Conservation (phyloP, 345 rosid species). For the Conringia planisiliqua region DNA sequence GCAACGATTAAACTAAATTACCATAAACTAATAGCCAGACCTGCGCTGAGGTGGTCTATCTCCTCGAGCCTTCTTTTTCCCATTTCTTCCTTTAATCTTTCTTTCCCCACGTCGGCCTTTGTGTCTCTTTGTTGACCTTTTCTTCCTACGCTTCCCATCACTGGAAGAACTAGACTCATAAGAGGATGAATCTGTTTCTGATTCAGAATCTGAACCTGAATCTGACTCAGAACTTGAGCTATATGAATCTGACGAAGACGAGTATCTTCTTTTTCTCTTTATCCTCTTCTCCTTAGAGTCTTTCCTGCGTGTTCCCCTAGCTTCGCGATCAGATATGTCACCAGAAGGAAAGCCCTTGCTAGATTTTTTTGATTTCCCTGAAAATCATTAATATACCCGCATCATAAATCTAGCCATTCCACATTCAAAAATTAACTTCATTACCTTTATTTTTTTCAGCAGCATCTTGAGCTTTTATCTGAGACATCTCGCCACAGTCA, state of each 20-base stretch:
- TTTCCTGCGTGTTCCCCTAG: slow-evolving; percentile 46
- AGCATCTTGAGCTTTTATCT: slow-evolving; percentile 48
- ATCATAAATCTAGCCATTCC: slow-evolving; percentile 19
- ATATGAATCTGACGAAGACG: slow-evolving; percentile 68
- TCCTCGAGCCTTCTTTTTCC: slow-evolving; percentile 43
- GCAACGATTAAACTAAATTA: background rate
- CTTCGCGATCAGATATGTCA: slow-evolving; percentile 50
- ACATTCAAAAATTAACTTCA: background rate
- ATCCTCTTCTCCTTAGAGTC: slow-evolving; percentile 48
- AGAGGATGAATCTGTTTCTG: slow-evolving; percentile 47
- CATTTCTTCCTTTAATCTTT: slow-evolving; percentile 44
- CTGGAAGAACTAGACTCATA: slow-evolving; percentile 76
- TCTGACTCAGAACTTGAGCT: slow-evolving; percentile 65
- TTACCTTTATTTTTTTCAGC: slow-evolving; percentile 58
- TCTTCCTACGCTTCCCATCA: slow-evolving; percentile 66
- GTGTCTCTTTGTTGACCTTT: slow-evolving; percentile 49
- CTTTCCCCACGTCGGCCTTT: slow-evolving; percentile 43
- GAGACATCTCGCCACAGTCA: slow-evolving; percentile 64
- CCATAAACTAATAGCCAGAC: slow-evolving; percentile 12
- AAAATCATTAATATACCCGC: background rate
- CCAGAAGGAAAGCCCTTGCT: slow-evolving; percentile 47
- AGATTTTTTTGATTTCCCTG: slow-evolving; percentile 65
- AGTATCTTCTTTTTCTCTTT: slow-evolving; percentile 69
- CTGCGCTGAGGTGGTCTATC: slow-evolving; percentile 43
- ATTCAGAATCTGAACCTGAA: slow-evolving; percentile 60